Conservation (phyloP, 768 basidiomycete species). For the Hypholoma fasciculare region DNA sequence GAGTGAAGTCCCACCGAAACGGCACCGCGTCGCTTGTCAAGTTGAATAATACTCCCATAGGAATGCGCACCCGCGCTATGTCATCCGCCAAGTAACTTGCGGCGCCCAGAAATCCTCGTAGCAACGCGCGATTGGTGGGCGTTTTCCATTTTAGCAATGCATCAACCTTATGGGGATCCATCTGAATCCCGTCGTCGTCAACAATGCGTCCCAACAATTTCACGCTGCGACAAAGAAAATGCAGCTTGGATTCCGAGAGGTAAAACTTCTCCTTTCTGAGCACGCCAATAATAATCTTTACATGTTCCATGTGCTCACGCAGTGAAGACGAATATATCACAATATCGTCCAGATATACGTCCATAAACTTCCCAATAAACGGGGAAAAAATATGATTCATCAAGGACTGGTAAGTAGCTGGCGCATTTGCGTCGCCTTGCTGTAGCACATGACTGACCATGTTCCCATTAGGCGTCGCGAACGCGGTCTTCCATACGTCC, state of each 20-base stretch:
- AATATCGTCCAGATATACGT: conserved; percentile 41
- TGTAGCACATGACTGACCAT: conserved; percentile 38
- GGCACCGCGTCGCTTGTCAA: conserved; percentile 23
- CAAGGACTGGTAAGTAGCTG: conserved; percentile 41
- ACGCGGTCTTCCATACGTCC: conserved; percentile 21
- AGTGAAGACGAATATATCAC: conserved; percentile 41
- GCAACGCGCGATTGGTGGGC: conserved; percentile 30
- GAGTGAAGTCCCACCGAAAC: conserved; percentile 27
- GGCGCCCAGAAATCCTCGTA: conserved; percentile 31
- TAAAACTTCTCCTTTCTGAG: conserved; percentile 34
- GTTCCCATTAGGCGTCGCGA: conserved; percentile 39
- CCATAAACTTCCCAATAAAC: conserved; percentile 34
- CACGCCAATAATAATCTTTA: conserved; percentile 30
- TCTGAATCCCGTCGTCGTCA: conserved; percentile 35
- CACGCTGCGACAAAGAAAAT: conserved; percentile 27
- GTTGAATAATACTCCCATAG: conserved; percentile 32
- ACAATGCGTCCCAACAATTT: conserved; percentile 28
- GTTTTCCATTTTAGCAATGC: conserved; percentile 31
- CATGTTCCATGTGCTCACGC: conserved; percentile 33
- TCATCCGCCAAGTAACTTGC: conserved; percentile 33
- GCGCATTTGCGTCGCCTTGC: conserved; percentile 31
- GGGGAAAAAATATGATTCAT: conserved; percentile 39
- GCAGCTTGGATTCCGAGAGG: conserved; percentile 32
- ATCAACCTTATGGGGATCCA: conserved; percentile 47
- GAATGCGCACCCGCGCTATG: conserved; percentile 29